These are phyloP conservation scores for Gossypium ekmanianum DNA, from an alignment of 345 rosid genomes.

Conservation along the genomic window DNA sequence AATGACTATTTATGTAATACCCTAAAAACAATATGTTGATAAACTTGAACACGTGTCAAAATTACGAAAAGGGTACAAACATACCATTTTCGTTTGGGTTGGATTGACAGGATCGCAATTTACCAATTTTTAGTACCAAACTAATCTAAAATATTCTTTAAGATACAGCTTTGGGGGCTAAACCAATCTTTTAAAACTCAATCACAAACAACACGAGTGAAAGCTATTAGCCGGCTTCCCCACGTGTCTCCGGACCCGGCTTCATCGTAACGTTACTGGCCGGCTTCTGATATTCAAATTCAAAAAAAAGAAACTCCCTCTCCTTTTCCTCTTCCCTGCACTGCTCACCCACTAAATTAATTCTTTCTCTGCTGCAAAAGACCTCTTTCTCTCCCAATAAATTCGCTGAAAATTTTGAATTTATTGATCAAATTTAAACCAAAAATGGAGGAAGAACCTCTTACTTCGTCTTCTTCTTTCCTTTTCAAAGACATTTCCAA, in stretches of 20 bases:
- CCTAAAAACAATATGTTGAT: too few species aligned
- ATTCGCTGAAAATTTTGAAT: background rate
- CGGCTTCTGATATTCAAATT: constrained; percentile 6
- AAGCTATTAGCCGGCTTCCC: background rate
- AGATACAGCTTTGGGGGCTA: too few species aligned
- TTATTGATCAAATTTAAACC: background rate
- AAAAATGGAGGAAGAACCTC: constrained; percentile 9
- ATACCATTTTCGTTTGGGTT: too few species aligned
- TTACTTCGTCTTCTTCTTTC: constrained; percentile 5
- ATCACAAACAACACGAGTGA: background rate
- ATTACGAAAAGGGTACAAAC: too few species aligned
- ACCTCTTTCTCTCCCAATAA: background rate
- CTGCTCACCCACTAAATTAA: background rate
- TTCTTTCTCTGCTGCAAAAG: background rate
- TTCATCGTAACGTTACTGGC: constrained; percentile 8
- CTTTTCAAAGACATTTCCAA: constrained; percentile 74
- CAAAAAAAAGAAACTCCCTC: background rate
- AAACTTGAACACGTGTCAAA: too few species aligned
- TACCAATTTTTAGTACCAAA: too few species aligned
- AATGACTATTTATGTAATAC: too few species aligned
- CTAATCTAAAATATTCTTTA: too few species aligned
- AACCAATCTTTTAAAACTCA: too few species aligned
- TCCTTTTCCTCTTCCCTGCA: background rate
- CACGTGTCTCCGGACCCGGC: background rate
- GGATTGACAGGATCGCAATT: too few species aligned